Percentiles rank a stretch among this genome's conserved stretches.
Evolutionary conservation across 2,329 filamentous ascomycete genomes (phyloP).

Genomic region (Chrysoporthe deuterocubensis): DNA sequence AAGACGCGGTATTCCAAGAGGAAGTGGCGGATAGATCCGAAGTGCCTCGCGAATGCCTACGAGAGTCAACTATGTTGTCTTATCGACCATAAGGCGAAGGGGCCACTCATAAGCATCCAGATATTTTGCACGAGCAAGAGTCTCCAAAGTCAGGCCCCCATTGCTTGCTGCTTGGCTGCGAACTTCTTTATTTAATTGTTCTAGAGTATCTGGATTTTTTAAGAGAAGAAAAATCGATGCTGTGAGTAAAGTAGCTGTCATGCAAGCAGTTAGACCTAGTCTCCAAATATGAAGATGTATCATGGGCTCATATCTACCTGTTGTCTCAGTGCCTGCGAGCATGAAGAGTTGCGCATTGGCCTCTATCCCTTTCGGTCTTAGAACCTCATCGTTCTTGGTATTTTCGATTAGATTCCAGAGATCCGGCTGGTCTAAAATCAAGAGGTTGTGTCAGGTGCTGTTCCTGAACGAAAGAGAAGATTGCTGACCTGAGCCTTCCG

Average conservation of each 20-base stretch:
- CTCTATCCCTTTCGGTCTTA: constrained; percentile 13
- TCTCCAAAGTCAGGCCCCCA: constrained; percentile 1
- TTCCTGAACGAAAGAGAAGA: no score
- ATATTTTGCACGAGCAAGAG: constrained; percentile 17
- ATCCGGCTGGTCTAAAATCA: constrained; percentile 10
- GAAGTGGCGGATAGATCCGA: constrained; percentile 40
- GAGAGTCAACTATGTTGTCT: neutral
- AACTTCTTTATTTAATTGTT: constrained; percentile 7
- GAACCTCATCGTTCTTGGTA: neutral
- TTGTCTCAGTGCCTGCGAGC: constrained; percentile 26
- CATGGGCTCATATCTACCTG: constrained; percentile 1
- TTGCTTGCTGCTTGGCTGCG: neutral
- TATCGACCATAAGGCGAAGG: no score
- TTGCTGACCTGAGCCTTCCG: constrained; percentile 10
- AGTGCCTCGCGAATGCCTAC: constrained; percentile 37
- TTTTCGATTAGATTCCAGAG: constrained; percentile 12
- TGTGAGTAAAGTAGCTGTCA: constrained; percentile 14
- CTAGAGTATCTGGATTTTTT: neutral
- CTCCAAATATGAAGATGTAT: no score
- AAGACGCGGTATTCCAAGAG: constrained; percentile 35
- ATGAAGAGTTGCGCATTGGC: constrained; percentile 10
- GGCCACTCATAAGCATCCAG: constrained; percentile 18
- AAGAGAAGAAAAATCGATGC: constrained; percentile 17
- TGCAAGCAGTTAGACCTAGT: no score
- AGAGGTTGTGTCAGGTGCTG: neutral